Evolutionary conservation across 768 basidiomycete species (phyloP).

Genomic region (Neoboletus brunneissimus): DNA sequence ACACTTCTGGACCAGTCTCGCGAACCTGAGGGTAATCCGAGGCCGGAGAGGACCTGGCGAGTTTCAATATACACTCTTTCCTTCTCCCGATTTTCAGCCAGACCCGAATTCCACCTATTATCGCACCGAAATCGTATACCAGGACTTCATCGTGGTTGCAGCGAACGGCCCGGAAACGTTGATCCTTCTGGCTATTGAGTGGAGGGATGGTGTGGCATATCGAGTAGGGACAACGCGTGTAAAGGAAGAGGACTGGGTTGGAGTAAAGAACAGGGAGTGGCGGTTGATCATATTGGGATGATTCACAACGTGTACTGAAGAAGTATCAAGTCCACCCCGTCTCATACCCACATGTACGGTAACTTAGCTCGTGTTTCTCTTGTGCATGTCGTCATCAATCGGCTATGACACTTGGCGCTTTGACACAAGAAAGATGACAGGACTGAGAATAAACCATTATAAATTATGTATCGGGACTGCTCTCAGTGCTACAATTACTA

Average conservation of each 20-base stretch:
- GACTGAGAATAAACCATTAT: not conserved
- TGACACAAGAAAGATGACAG: not conserved
- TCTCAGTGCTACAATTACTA: no score
- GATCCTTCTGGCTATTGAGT: constrained; percentile 14
- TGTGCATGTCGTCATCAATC: not conserved
- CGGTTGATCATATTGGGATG: constrained; percentile 9
- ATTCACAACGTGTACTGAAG: not conserved
- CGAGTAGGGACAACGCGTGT: constrained; percentile 2
- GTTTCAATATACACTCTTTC: not conserved
- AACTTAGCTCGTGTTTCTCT: not conserved
- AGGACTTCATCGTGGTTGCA: constrained; percentile 16
- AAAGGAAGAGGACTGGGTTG: not conserved
- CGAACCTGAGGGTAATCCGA: not conserved
- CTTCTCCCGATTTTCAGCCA: not conserved
- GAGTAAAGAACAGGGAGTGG: constrained; percentile 13
- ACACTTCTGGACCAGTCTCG: constrained; percentile 15
- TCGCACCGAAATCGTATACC: not conserved
- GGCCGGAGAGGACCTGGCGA: not conserved
- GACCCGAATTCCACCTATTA: not conserved
- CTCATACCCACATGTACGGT: not conserved
- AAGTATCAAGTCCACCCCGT: not conserved
- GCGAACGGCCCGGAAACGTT: not conserved
- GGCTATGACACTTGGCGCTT: no score
- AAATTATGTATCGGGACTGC: not conserved
- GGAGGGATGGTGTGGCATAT: constrained; percentile 15